Conservation (phyloP, 345 rosid genomes). For the Raphanus sativus region DNA sequence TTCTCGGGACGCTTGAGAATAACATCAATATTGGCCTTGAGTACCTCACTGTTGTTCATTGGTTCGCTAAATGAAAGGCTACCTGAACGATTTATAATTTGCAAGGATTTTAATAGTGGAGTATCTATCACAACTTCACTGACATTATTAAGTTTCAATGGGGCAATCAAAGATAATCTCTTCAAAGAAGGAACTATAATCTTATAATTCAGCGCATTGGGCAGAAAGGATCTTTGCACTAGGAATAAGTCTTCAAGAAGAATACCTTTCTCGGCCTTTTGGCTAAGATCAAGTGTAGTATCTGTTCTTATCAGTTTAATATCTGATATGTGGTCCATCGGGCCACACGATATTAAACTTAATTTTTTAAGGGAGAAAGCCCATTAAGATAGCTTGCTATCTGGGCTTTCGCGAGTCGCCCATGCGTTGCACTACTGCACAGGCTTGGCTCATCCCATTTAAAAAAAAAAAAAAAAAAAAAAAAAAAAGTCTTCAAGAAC, state of each 20-base stretch:
- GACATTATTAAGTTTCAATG: too few relatives aligned
- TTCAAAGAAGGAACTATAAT: conserved; percentile 17
- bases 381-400: too few relatives aligned
- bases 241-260: conserved; percentile 27
- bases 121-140: not conserved
- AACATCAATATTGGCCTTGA: conserved; percentile 5
- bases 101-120: conserved; percentile 11
- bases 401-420: too few relatives aligned
- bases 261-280: conserved; percentile 74
- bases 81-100: conserved; percentile 10
- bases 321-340: conserved; percentile 50
- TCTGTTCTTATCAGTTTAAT: conserved; percentile 65
- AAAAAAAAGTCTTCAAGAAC: conserved; percentile 32
- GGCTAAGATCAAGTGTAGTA: conserved; percentile 72
- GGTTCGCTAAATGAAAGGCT: not conserved
- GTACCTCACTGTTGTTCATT: not conserved
- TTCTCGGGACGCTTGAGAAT: not conserved
- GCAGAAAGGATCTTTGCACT: not conserved
- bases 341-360: conserved; percentile 35
- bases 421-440: too few relatives aligned
- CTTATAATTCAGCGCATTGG: not conserved
- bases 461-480: too few relatives aligned
- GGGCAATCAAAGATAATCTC: conserved; percentile 6
- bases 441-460: too few relatives aligned
- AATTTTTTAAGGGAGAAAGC: too few relatives aligned